These are phyloP conservation scores for Moringa oleifera DNA, from an alignment of 345 rosid genomes.

Conservation along the genomic window DNA sequence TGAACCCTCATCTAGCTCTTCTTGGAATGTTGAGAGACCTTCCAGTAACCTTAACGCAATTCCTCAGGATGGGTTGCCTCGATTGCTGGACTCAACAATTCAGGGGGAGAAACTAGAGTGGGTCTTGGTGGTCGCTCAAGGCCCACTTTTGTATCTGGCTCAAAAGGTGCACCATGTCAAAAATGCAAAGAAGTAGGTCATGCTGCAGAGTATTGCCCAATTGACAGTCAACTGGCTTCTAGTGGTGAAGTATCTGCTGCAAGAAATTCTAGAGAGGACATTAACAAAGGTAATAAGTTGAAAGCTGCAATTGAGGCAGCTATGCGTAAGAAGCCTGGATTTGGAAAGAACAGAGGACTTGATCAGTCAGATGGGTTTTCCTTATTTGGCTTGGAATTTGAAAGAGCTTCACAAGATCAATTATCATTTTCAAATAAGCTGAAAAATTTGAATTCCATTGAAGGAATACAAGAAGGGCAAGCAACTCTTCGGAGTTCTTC, in stretches of 20 bases:
- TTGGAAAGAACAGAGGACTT: conserved; percentile 45
- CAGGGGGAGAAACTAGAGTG: conserved; percentile 56
- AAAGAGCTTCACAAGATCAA: conserved; percentile 47
- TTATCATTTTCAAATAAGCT: conserved; percentile 30
- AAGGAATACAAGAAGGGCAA: conserved; percentile 44
- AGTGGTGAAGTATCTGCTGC: conserved; percentile 42
- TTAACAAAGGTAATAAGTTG: conserved; percentile 48
- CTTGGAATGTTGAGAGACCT: conserved; percentile 46
- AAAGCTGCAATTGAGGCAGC: conserved; percentile 84
- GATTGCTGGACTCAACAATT: conserved; percentile 46
- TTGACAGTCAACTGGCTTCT: conserved; percentile 33
- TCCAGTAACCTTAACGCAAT: conserved; percentile 35
- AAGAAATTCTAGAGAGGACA: conserved; percentile 44
- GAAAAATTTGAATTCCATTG: conserved; percentile 35
- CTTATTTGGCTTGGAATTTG: conserved; percentile 36
- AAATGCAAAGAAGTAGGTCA: conserved; percentile 60
- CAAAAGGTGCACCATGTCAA: conserved; percentile 42
- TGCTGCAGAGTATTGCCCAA: conserved; percentile 47
- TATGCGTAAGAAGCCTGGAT: conserved; percentile 69
- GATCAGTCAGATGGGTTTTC: conserved; percentile 47
- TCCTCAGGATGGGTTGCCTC: conserved; percentile 46
- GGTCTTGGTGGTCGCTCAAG: conserved; percentile 35
- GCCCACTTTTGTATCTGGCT: conserved; percentile 32
- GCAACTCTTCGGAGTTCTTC: conserved; percentile 22
- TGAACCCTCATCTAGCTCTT: conserved; percentile 53